Conservation (phyloP, 2,329 filamentous ascomycete genomes). For the Teratosphaeria gauchensis region DNA sequence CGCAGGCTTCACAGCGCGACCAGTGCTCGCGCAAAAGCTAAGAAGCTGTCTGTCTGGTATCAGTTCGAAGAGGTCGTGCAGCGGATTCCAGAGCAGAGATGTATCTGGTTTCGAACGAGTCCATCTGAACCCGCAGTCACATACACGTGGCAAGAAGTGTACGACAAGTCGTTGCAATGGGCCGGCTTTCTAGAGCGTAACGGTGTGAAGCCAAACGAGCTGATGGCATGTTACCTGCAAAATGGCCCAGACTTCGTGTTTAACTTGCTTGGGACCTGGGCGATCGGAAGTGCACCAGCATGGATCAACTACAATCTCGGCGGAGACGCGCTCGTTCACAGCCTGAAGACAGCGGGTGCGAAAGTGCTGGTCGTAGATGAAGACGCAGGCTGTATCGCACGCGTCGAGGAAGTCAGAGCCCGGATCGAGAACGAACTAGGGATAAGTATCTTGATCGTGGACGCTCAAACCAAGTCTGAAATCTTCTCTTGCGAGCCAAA, state of each 20-base stretch:
- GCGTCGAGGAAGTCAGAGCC: conserved; percentile 44
- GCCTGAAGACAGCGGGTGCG: conserved; percentile 28
- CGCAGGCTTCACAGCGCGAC: conserved; percentile 29
- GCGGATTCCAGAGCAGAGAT: conserved; percentile 28
- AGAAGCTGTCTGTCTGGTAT: conserved; percentile 55
- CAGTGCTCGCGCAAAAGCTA: conserved; percentile 31
- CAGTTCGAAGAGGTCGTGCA: conserved; percentile 41
- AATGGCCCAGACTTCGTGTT: conserved; percentile 29
- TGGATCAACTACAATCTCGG: conserved; percentile 29
- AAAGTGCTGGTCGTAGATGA: conserved; percentile 39
- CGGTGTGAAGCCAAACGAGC: conserved; percentile 24
- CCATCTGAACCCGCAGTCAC: conserved; percentile 18
- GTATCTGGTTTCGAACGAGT: conserved; percentile 55
- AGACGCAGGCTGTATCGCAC: conserved; percentile 40
- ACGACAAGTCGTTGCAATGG: conserved; percentile 48
- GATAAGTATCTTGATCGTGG: conserved; percentile 48
- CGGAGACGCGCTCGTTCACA: conserved; percentile 27
- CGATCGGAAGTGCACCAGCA: conserved; percentile 24
- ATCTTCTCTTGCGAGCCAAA: conserved; percentile 40
- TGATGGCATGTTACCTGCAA: conserved; percentile 25
- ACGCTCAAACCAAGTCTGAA: conserved; percentile 37
- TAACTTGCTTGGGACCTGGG: conserved; percentile 21
- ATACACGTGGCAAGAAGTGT: conserved; percentile 50
- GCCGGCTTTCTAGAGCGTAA: conserved; percentile 49
- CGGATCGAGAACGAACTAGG: conserved; percentile 47